Evolutionary conservation across 2,329 filamentous ascomycete species (phyloP).

Genomic region (Fusarium camptoceras): DNA sequence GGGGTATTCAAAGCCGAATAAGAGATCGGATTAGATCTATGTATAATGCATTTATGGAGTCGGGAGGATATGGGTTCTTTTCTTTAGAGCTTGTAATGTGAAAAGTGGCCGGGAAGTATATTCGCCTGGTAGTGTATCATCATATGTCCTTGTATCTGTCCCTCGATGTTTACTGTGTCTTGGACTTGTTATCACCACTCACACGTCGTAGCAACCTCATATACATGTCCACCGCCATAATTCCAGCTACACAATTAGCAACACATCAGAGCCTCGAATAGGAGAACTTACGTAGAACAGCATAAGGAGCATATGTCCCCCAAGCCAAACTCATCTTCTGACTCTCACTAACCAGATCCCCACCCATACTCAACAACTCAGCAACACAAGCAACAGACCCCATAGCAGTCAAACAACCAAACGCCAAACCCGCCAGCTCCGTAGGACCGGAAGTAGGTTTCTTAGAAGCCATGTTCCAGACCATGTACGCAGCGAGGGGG

Average conservation of each 20-base stretch:
- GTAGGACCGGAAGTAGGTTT: slow-evolving; percentile 53
- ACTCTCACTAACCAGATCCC: slow-evolving; percentile 55
- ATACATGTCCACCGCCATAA: slow-evolving; percentile 68
- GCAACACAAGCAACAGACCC: slow-evolving; percentile 64
- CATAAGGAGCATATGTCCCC: slow-evolving; percentile 64
- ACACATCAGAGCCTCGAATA: too few relatives aligned
- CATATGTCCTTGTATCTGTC: slow-evolving; percentile 1
- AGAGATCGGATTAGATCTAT: slow-evolving; percentile 59
- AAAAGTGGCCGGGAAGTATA: slow-evolving; percentile 16
- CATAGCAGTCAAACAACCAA: slow-evolving; percentile 63
- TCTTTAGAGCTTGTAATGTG: slow-evolving; percentile 30
- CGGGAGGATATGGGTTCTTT: slow-evolving; percentile 26
- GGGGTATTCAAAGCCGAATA: slow-evolving; percentile 61
- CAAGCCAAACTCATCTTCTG: slow-evolving; percentile 61
- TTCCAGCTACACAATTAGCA: slow-evolving; percentile 53
- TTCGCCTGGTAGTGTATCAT: slow-evolving; percentile 20
- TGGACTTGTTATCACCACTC: slow-evolving; percentile 52
- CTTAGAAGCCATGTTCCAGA: slow-evolving; percentile 53
- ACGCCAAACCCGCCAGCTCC: slow-evolving; percentile 65
- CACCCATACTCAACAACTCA: slow-evolving; percentile 63
- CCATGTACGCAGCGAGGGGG: slow-evolving; percentile 62
- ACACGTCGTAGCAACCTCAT: slow-evolving; percentile 60
- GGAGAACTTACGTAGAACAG: slow-evolving; percentile 62
- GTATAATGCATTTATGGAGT: slow-evolving; percentile 42
- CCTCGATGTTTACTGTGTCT: slow-evolving; percentile 47